Evolutionary conservation across 768 basidiomycete genomes (phyloP).

Genomic region (Rhodotorula sphaerocarpa): DNA sequence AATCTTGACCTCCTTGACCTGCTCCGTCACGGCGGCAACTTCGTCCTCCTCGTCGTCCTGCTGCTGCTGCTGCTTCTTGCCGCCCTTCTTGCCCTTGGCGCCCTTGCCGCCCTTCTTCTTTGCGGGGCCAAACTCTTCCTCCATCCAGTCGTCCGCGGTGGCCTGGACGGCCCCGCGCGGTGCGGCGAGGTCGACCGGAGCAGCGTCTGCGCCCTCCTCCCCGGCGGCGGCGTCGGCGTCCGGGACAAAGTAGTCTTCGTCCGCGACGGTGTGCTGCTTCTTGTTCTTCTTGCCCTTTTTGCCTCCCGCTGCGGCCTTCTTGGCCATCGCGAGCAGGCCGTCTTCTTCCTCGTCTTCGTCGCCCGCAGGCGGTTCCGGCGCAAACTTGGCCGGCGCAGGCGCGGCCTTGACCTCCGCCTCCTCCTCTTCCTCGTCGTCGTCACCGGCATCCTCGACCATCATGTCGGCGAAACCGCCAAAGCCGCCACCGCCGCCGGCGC

Average conservation of each 20-base stretch:
- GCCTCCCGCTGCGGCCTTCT: constrained; percentile 3
- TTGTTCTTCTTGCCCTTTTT: constrained; percentile 41
- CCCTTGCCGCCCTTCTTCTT: constrained; percentile 48
- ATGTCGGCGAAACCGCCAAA: constrained; percentile 53
- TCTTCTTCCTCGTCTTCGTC: constrained; percentile 28
- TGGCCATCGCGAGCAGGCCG: constrained; percentile 32
- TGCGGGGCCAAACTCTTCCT: constrained; percentile 62
- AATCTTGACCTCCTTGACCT: constrained; percentile 14
- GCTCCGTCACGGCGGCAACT: constrained; percentile 7
- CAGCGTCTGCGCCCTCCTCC: constrained; percentile 38
- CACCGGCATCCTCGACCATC: constrained; percentile 37
- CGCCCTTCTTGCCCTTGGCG: constrained; percentile 51
- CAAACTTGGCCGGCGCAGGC: too few relatives aligned
- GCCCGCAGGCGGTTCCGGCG: background rate
- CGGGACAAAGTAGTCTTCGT: constrained; percentile 35
- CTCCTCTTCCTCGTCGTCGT: constrained; percentile 31
- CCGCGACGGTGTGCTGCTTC: constrained; percentile 28
- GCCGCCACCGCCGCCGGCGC: constrained; percentile 36
- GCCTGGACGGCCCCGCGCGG: constrained; percentile 45
- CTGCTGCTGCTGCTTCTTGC: constrained; percentile 16
- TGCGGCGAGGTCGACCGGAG: constrained; percentile 40
- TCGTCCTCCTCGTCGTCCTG: constrained; percentile 26
- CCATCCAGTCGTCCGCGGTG: constrained; percentile 63
- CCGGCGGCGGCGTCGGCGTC: constrained; percentile 2
- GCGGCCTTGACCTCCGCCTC: too few relatives aligned